phyloP scores from a whole-genome alignment of 257 asterid genomes.

The Solanum dulcamara region DNA sequence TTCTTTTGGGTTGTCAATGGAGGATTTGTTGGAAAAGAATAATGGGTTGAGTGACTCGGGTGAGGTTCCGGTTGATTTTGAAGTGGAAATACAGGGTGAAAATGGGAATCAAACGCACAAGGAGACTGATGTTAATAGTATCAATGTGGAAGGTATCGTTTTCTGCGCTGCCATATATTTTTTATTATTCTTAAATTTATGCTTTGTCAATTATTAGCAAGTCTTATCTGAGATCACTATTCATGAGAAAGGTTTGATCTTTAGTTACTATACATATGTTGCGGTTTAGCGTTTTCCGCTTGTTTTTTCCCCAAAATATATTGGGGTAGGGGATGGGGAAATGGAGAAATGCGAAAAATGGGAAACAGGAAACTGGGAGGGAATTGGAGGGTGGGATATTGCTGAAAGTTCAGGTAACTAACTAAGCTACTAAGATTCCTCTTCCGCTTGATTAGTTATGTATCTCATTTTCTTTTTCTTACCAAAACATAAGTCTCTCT shows the following conservation, averaged over 20 bases:
- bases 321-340: not conserved
- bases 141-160: not conserved
- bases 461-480: not conserved
- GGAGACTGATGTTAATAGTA: not conserved
- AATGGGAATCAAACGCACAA: not conserved
- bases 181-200: not conserved
- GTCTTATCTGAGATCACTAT: not conserved
- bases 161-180: not conserved
- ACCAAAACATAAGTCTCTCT: not conserved
- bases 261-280: not conserved
- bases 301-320: too few relatives aligned
- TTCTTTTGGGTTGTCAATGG: not conserved
- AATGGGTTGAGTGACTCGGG: not conserved
- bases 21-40: not conserved
- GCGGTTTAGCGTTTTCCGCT: not conserved
- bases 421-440: too few relatives aligned
- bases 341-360: not conserved
- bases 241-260: not conserved
- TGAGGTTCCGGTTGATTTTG: constrained; percentile 5
- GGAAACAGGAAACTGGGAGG: too few relatives aligned
- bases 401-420: too few relatives aligned
- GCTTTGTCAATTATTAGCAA: not conserved
- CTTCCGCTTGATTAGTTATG: not conserved
- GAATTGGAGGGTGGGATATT: too few relatives aligned
- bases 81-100: not conserved